A percentile compares a stretch with the other conserved stretches of the same genome.
phyloP scores from a whole-genome alignment of 768 basidiomycete genomes.

The Crucibulum laeve region DNA sequence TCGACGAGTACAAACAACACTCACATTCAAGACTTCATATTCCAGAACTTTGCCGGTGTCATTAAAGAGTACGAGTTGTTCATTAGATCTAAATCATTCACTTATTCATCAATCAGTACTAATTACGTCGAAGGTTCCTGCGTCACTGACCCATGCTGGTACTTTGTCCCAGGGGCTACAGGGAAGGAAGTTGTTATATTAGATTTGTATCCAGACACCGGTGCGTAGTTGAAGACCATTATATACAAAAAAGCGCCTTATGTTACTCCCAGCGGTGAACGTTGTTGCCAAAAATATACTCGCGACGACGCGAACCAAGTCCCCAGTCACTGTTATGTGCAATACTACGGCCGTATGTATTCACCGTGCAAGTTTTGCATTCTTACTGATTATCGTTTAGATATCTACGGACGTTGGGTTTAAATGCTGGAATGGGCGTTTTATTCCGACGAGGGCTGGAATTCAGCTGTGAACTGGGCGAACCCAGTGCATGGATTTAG shows the following conservation, averaged over 20 bases:
- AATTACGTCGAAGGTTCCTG: slow-evolving; percentile 58
- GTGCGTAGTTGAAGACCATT: slow-evolving; percentile 20
- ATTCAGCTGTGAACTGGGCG: too few relatives aligned
- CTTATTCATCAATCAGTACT: slow-evolving; percentile 15
- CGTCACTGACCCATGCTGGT: slow-evolving; percentile 59
- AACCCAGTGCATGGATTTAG: too few relatives aligned
- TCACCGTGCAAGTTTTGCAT: neutral
- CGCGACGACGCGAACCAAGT: slow-evolving; percentile 38
- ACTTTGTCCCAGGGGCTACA: slow-evolving; percentile 46
- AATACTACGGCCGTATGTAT: slow-evolving; percentile 40
- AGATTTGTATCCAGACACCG: slow-evolving; percentile 53
- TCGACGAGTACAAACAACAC: slow-evolving; percentile 44
- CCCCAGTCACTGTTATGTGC: slow-evolving; percentile 49
- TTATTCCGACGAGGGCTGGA: slow-evolving; percentile 33
- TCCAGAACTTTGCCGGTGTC: slow-evolving; percentile 48
- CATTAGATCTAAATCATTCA: neutral
- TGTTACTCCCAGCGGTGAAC: slow-evolving; percentile 33
- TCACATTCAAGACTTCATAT: slow-evolving; percentile 49
- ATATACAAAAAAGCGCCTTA: neutral
- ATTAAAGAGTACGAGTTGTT: slow-evolving; percentile 38
- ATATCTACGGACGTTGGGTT: slow-evolving; percentile 44
- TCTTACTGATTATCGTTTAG: slow-evolving; percentile 14
- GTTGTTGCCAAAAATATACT: slow-evolving; percentile 45
- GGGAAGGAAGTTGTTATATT: slow-evolving; percentile 57
- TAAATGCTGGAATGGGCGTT: slow-evolving; percentile 44